Evolutionary conservation across 2,329 filamentous ascomycete species (phyloP).

Genomic region (Venturia asperata): DNA sequence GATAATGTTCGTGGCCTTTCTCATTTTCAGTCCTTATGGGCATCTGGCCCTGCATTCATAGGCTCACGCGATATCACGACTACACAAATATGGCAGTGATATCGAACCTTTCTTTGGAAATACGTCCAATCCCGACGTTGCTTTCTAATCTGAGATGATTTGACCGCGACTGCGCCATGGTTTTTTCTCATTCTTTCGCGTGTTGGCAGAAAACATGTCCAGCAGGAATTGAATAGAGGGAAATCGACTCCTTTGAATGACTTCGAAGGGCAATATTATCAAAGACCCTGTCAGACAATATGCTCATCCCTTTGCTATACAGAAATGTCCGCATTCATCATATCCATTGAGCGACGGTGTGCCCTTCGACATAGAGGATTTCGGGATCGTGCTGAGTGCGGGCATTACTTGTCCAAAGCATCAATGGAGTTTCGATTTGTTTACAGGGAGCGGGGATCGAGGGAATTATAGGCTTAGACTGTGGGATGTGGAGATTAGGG

Average conservation of each 20-base stretch:
- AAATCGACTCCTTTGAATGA: too few relatives aligned
- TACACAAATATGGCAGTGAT: too few relatives aligned
- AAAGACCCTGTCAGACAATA: neutral
- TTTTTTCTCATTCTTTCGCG: too few relatives aligned
- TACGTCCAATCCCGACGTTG: too few relatives aligned
- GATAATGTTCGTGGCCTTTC: constrained; percentile 49
- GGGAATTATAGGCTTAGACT: constrained; percentile 46
- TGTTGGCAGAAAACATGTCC: too few relatives aligned
- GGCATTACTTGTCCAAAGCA: constrained; percentile 63
- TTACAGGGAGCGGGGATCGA: constrained; percentile 55
- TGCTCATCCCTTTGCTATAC: neutral
- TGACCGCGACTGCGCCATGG: too few relatives aligned
- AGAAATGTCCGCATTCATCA: constrained; percentile 56
- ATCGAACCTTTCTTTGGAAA: too few relatives aligned
- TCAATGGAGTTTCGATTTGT: constrained; percentile 63
- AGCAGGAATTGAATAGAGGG: too few relatives aligned
- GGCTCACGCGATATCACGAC: neutral
- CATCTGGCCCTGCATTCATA: neutral
- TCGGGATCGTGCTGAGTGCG: constrained; percentile 55
- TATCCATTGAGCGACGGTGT: constrained; percentile 58
- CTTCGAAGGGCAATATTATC: too few relatives aligned
- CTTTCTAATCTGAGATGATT: too few relatives aligned
- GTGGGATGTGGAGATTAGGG: constrained; percentile 18
- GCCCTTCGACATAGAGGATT: constrained; percentile 66
- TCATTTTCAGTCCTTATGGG: neutral